Base-by-base conservation (phyloP, 176 grass and related monocot genomes). In the Tillandsia fasciculata region DNA sequence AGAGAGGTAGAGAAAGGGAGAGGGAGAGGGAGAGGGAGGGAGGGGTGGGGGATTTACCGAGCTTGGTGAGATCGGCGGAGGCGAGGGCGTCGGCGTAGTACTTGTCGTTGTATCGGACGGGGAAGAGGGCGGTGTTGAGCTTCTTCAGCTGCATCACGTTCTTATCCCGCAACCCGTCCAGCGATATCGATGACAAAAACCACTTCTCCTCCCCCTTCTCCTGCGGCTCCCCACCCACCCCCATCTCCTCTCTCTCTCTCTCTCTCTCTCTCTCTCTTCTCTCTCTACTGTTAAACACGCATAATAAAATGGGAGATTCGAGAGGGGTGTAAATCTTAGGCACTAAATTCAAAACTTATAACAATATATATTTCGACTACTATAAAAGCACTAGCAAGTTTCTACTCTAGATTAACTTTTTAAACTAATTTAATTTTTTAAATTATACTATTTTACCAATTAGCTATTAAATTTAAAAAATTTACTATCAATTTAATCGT, bases 81-180 rank as follows among this genome's bases (percentile, higher is more conserved):
- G 84, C 72, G 82, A 99, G 74, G 69, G 77, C 76, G 66, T 99
- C 94, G 65, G 83, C 75, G 80, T 99, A 99, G 82, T 99, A 99
- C 75, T 99, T 99, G 52, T 99, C 87, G 84, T 93, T 90, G 89
- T 99, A 99, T 28, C 89, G 82, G 54, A 99, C 89, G 1, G 89
- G 94, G 84, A 99, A 99, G 74, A 99, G 86, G 51, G 82, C 87
- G 64, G 82, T 88, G 80, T 93, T 99, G 56, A 93, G 87, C 84
- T 99, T 99, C 89, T 93, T 99, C 49, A 99, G 82, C 84, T 93
- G 89, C 94, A 99, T 99, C 69, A 99, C 68, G 82, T 99, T 99
- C 84, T 99, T 93, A 69, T 99, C 89, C 77, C 94, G 74, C 20
- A 99, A 81, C 18, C 82, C 87, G 67, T 99, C 94, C 59, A 99